A percentile compares a stretch with the other conserved stretches of the same genome.
Conservation (phyloP, 164 flowering plant species). For the Cinnamomum micranthum region DNA sequence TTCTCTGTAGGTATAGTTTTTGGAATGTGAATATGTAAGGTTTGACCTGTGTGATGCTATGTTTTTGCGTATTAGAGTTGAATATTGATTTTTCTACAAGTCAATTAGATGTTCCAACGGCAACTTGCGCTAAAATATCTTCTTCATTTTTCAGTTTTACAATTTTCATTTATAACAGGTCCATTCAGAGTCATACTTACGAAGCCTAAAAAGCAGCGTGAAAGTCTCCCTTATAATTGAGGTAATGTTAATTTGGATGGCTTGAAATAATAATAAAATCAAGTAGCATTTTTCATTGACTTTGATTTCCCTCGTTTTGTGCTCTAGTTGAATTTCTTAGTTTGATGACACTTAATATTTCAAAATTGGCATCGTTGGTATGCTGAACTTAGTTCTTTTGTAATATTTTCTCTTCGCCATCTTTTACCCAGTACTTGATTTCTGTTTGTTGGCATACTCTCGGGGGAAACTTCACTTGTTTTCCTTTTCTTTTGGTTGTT, state of each 20-base stretch:
- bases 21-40: background rate
- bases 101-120: background rate
- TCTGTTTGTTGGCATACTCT: background rate
- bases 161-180: slow-evolving; percentile 40
- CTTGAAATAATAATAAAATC: no score
- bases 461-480: no score
- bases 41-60: no score
- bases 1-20: background rate
- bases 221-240: slow-evolving; percentile 70
- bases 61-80: background rate
- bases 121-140: background rate
- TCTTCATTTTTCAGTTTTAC: background rate
- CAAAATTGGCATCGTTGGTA: background rate
- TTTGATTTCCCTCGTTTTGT: background rate
- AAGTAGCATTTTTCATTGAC: background rate
- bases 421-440: background rate
- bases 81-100: background rate
- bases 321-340: background rate
- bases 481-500: no score
- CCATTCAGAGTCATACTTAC: slow-evolving; percentile 72
- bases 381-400: background rate
- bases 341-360: background rate
- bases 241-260: slow-evolving; percentile 32
- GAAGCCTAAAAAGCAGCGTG: slow-evolving; percentile 61
- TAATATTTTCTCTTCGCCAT: background rate